These are phyloP conservation scores for Fusarium sp. DNA, from an alignment of 2,329 filamentous ascomycete genomes.

Conservation along the genomic window DNA sequence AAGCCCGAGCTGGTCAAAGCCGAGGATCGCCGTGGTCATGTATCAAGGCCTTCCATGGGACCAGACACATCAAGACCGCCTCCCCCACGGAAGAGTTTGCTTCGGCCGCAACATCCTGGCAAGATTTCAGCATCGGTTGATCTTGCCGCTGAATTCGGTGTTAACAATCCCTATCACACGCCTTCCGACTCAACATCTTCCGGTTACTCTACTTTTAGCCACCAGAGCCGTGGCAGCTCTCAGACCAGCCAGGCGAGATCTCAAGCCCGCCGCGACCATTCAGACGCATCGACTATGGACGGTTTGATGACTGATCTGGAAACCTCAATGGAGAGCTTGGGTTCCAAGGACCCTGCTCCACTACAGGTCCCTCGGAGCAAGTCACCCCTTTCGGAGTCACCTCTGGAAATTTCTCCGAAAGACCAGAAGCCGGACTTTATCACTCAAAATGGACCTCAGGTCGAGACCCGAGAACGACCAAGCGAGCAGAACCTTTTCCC, in stretches of 20 bases:
- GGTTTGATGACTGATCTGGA: constrained; percentile 68
- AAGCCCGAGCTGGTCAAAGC: constrained; percentile 54
- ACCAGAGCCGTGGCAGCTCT: constrained; percentile 70
- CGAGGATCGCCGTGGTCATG: constrained; percentile 40
- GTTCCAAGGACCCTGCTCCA: constrained; percentile 46
- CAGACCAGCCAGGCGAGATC: constrained; percentile 59
- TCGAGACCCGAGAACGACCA: constrained; percentile 22
- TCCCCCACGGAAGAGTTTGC: constrained; percentile 63
- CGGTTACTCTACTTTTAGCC: constrained; percentile 70
- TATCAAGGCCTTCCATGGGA: constrained; percentile 57
- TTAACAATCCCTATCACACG: constrained; percentile 73
- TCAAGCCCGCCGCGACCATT: constrained; percentile 52
- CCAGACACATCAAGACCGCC: constrained; percentile 65
- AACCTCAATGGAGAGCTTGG: constrained; percentile 57
- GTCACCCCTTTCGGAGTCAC: constrained; percentile 46
- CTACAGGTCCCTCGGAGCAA: constrained; percentile 42
- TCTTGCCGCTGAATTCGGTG: constrained; percentile 69
- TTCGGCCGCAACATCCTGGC: constrained; percentile 56
- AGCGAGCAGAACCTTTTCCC: constrained; percentile 25
- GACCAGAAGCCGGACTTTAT: constrained; percentile 39
- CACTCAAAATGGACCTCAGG: constrained; percentile 35
- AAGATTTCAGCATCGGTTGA: constrained; percentile 61
- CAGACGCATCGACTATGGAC: constrained; percentile 61
- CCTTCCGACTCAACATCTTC: constrained; percentile 75
- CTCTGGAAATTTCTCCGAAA: constrained; percentile 42